Evolutionary conservation across 257 asterid genomes (phyloP), one percentile per base, ranked within the genome.

Genomic region (Fraxinus americana): DNA sequence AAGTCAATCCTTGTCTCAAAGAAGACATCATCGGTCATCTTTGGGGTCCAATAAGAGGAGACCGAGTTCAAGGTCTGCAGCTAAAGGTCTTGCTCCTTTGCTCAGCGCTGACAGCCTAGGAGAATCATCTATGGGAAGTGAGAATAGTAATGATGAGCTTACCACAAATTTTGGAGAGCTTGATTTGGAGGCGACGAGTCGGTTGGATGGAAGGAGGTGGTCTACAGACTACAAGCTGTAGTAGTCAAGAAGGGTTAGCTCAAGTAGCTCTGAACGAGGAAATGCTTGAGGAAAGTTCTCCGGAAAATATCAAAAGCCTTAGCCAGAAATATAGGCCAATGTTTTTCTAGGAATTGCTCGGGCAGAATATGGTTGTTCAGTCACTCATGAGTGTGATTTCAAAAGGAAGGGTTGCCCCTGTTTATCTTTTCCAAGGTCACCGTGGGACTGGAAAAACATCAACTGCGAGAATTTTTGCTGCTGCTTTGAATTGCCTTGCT

Each of bases 381-480:
- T 96, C 98, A 75, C 91, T 96, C 43, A 82, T 65, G 67, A 90
- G 79, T 81, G 94, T 92, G 0, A 77, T 96, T 82, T 87, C 95
- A 35, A 89, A 90, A 70, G 83, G 91, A 75, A 84, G 94, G 79
- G 87, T 92, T 78, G 90, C 96, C 75, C 97, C 98, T 0, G 88
- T 93, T 79, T 93, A 92, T 84, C 96, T 96, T 72, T 90, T 96
- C 83, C 98, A 93, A 78, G 99, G 99, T 77, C 97, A 96, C 9
- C 97, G 99, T 25, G 99, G 99, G 67, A 96, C 96, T 2, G 99
- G 99, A 63, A 96, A 96, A 82, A 90, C 96, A 61, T 92, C 98
- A 78, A 88, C 94, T 1, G 99, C 97, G 2, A 83, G 97, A 72
- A 92, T 96, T 48, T 91, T 93, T 67, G 89, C 95, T 48, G 94